A percentile compares a stretch with the other conserved stretches of the same genome.
Evolutionary conservation across 305 asterid genomes (phyloP).

Genomic region (Solanum hybrid): DNA sequence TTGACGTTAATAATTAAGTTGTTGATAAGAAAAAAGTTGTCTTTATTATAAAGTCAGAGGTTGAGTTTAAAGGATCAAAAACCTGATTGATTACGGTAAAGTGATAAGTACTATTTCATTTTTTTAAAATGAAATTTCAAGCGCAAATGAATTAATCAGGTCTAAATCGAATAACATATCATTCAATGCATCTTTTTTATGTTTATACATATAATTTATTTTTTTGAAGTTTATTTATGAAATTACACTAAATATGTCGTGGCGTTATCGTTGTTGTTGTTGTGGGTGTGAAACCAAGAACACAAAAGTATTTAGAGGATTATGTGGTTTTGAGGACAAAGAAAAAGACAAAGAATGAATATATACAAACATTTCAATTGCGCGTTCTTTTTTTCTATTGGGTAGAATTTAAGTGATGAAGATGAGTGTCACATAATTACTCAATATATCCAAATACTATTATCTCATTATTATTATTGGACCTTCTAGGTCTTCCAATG

Average conservation of each 20-base stretch:
- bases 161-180: background rate
- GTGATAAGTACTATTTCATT: too few relatives aligned
- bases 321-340: background rate
- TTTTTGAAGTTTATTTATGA: too few relatives aligned
- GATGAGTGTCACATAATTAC: background rate
- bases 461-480: background rate
- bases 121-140: too few relatives aligned
- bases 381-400: constrained; percentile 1
- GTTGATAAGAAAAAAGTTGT: background rate
- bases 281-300: background rate
- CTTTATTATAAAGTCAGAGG: background rate
- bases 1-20: background rate
- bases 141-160: too few relatives aligned
- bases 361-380: background rate
- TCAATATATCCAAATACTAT: background rate
- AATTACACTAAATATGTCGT: too few relatives aligned
- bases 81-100: fast-evolving
- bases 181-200: too few relatives aligned
- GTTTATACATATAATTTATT: too few relatives aligned
- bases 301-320: background rate
- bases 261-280: background rate
- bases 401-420: background rate
- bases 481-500: background rate
- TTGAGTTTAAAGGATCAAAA: background rate
- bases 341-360: background rate